These are phyloP conservation scores for Brassica cretica DNA, from an alignment of 345 rosid genomes.

Conservation along the genomic window DNA sequence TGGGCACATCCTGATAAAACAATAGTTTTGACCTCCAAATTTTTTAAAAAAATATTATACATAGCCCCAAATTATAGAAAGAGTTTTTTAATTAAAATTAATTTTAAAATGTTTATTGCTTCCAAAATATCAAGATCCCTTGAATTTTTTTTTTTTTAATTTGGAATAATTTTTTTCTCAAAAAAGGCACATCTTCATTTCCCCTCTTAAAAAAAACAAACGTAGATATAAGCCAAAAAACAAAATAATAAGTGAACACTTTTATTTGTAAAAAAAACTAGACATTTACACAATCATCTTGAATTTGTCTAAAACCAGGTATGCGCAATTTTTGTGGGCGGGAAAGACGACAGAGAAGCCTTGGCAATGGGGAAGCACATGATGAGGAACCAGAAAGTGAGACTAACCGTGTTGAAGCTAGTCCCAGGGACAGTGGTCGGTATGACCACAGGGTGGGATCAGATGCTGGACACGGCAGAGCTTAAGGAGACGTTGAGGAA, in stretches of 20 bases:
- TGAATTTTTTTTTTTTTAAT: not conserved
- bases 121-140: not conserved
- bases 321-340: conserved; percentile 55
- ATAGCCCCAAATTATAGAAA: not conserved
- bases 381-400: conserved; percentile 35
- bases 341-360: conserved; percentile 66
- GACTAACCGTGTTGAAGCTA: conserved; percentile 42
- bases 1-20: too few relatives aligned
- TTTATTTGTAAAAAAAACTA: not conserved
- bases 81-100: too few relatives aligned
- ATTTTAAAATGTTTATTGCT: not conserved
- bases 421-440: not conserved
- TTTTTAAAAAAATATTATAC: too few relatives aligned
- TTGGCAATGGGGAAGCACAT: conserved; percentile 54
- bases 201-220: not conserved
- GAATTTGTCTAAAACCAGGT: conserved; percentile 23
- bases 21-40: too few relatives aligned
- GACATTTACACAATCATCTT: conserved; percentile 17
- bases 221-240: not conserved
- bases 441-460: conserved; percentile 40
- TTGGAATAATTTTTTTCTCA: not conserved
- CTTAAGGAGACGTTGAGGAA: conserved; percentile 34
- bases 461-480: conserved; percentile 38
- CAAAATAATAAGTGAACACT: not conserved
- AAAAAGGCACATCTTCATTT: not conserved